Evolutionary conservation across 139 green algal genomes (phyloP).

Genomic region (Chlamydomonas eustigma): DNA sequence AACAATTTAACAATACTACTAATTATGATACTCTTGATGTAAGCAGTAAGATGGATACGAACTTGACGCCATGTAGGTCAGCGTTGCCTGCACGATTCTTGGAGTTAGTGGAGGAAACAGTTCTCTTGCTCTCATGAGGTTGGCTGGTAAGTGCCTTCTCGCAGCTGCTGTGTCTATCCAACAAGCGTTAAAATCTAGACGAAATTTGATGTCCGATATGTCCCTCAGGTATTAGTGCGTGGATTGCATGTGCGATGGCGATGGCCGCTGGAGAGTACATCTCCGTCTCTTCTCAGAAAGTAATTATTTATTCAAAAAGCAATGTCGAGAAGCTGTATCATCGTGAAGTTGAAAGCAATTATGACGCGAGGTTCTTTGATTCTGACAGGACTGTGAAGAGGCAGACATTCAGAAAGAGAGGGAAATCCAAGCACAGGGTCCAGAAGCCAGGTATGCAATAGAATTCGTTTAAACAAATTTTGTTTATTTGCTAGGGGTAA

Average conservation of each 20-base stretch:
- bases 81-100: slow-evolving; percentile 12
- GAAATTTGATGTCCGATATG: too few species aligned
- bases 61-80: neutral
- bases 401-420: slow-evolving; percentile 81
- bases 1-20: too few species aligned
- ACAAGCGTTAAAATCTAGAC: too few species aligned
- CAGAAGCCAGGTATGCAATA: slow-evolving; percentile 34
- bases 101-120: slow-evolving; percentile 6
- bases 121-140: slow-evolving; percentile 5
- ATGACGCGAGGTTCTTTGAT: too few species aligned
- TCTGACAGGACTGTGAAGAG: slow-evolving; percentile 53
- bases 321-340: too few species aligned
- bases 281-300: slow-evolving; percentile 39
- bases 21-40: too few species aligned
- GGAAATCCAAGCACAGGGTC: slow-evolving; percentile 60
- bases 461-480: too few species aligned
- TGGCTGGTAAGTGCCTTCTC: neutral
- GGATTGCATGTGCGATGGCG: slow-evolving; percentile 8
- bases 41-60: too few species aligned
- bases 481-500: too few species aligned
- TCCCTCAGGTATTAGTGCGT: slow-evolving; percentile 10
- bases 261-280: slow-evolving; percentile 30
- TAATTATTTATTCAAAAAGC: too few species aligned
- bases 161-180: neutral
- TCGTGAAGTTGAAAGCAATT: too few species aligned